Conservation (phyloP, 1,284 basidiomycete species). For the Neonothopanus nambi region DNA sequence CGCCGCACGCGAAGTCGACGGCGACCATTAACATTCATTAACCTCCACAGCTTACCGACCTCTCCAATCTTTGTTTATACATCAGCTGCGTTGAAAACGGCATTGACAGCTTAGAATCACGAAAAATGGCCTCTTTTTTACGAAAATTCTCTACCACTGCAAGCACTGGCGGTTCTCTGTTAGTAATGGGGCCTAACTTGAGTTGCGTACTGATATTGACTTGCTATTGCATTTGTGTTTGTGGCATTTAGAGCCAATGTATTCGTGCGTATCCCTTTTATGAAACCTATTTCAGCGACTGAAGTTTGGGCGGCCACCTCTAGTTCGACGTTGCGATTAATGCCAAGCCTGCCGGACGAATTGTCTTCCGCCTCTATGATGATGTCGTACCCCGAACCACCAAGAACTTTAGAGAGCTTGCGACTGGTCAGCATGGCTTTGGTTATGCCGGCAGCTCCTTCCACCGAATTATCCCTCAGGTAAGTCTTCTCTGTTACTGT, state of each 20-base stretch:
- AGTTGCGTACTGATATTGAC: too few relatives aligned
- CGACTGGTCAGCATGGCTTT: conserved; percentile 72
- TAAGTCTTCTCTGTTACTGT: conserved; percentile 3
- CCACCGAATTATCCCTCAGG: conserved; percentile 78
- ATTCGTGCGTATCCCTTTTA: background rate
- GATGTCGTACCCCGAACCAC: conserved; percentile 72
- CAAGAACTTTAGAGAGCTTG: conserved; percentile 90
- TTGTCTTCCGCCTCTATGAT: conserved; percentile 86
- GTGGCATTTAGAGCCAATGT: background rate
- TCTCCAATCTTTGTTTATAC: too few relatives aligned
- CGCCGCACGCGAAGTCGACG: too few relatives aligned
- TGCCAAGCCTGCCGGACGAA: conserved; percentile 57
- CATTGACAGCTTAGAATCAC: too few relatives aligned
- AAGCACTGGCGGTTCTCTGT: conserved; percentile 4
- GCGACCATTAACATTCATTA: too few relatives aligned
- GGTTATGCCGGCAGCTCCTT: conserved; percentile 63
- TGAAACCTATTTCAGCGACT: background rate
- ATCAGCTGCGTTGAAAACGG: too few relatives aligned
- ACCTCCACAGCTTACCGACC: too few relatives aligned
- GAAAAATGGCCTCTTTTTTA: conserved; percentile 13
- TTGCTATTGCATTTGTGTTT: too few relatives aligned
- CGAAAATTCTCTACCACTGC: conserved; percentile 12
- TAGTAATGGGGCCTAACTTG: background rate
- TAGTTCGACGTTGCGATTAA: conserved; percentile 83
- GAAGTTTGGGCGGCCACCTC: background rate